Base-by-base conservation (phyloP, 2,329 filamentous ascomycete species). In the Aspergillus sojae region DNA sequence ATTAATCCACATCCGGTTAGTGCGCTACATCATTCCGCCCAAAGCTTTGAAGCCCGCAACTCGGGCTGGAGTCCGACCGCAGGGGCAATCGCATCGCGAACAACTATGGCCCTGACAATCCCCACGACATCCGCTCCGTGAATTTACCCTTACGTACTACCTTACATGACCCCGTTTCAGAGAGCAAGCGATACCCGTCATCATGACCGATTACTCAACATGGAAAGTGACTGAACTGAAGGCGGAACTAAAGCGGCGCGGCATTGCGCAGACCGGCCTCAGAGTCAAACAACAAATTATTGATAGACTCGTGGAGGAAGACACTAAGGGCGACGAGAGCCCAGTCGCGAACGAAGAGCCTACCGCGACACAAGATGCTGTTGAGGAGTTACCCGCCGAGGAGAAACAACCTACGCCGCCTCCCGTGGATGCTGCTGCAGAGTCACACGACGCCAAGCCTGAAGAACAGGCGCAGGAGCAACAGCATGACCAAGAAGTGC, bases 151-250 rank as follows among this genome's bases (percentile, higher is more conserved):
- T 26, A 62, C 28, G 10, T 10, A 21, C 6, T n/a, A 14, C 48
- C 11, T 23, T 63, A 57, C 59, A 64, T 64, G 66, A 52, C 16
- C 50, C 26, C 45, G 2, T 41, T 30, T 14, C 43, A 26, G 16
- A 58, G 10, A 5, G n/a, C 68, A 66, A 45, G 63, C 36, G 56
- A 48, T 46, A 30, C 16, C 26, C 57, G 28, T 57, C 66, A 74
- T 46, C 39, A 86, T 85, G 84, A 78, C 80, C 64, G 83, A 86
- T 68, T 86, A 83, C 74, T 81, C 75, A 61, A 84, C 83, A 77
- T 84, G 89, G 72, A 94, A 91, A 79, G 91, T 94, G 66, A 83
- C 88, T 39, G 90, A 93, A 72, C 84, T 94, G 63, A 91, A 89
- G 77, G 86, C 87, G 26, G 90, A 93, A 81, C 84, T 94, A 48